Evolutionary conservation across 108 stramenopile species (phyloP).

Genomic region (Parietichytrium sp.): DNA sequence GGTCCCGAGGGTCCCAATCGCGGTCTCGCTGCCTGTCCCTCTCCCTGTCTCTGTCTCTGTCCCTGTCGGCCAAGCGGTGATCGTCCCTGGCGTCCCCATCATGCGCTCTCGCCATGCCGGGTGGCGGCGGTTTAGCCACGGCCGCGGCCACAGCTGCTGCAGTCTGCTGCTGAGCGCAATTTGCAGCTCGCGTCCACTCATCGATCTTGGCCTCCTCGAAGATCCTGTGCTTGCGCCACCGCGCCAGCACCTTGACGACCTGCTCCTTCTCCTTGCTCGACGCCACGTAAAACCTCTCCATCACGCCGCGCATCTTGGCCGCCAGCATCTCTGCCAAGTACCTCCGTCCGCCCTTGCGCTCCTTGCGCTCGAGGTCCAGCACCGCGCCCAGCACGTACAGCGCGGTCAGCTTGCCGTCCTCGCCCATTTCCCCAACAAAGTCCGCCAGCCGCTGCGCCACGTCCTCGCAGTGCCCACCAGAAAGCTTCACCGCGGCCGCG

Average conservation of each 20-base stretch:
- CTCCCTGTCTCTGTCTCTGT: background rate
- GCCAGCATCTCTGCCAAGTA: conserved; percentile 30
- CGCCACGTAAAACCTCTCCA: background rate
- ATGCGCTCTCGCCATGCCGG: background rate
- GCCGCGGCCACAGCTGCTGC: background rate
- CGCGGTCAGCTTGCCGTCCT: background rate
- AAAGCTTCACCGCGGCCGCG: background rate
- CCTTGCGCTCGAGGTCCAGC: background rate
- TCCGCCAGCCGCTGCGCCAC: background rate
- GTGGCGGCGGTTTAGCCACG: background rate
- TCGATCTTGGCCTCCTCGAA: background rate
- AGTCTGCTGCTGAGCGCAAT: background rate
- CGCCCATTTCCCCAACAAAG: background rate
- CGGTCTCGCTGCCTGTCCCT: background rate
- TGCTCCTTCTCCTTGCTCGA: background rate
- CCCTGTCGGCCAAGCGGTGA: background rate
- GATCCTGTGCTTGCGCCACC: background rate
- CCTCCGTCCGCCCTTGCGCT: background rate
- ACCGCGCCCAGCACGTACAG: background rate
- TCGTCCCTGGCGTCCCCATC: background rate
- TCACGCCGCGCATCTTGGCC: background rate
- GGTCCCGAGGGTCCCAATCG: conserved; percentile 11
- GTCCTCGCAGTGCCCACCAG: background rate
- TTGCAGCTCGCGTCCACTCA: background rate
- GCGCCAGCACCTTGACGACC: conserved; percentile 10